Conservation (phyloP, 164 flowering plant genomes). For the Kingdonia uniflora region DNA sequence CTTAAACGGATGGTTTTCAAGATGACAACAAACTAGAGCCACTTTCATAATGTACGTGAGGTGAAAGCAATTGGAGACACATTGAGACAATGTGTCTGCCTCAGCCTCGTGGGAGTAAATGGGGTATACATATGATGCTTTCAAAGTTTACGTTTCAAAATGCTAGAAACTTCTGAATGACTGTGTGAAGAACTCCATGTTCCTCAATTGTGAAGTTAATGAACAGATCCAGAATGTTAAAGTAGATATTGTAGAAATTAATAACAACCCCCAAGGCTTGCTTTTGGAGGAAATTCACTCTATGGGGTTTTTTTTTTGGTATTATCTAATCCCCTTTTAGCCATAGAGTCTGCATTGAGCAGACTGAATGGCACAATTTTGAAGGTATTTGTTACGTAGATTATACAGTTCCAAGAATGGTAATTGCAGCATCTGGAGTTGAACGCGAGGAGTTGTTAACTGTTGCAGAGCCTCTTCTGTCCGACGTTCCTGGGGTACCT, state of each 20-base stretch:
- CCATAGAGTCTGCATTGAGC: conserved; percentile 57
- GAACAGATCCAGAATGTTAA: conserved; percentile 78
- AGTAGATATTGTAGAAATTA: conserved; percentile 51
- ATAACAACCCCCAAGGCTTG: conserved; percentile 73
- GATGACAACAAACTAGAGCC: conserved; percentile 67
- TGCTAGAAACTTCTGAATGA: conserved; percentile 87
- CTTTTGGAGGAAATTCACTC: conserved; percentile 86
- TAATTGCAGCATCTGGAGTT: conserved; percentile 89
- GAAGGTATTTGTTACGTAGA: conserved; percentile 76
- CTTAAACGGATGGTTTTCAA: conserved; percentile 91
- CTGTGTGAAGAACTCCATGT: conserved; percentile 75
- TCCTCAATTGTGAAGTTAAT: conserved; percentile 85
- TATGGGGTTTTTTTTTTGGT: conserved; percentile 80
- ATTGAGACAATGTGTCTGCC: conserved; percentile 51
- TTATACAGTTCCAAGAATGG: conserved; percentile 85
- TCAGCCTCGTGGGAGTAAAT: conserved; percentile 88
- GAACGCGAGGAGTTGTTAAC: conserved; percentile 71
- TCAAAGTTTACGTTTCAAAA: conserved; percentile 74
- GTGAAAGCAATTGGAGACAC: conserved; percentile 96
- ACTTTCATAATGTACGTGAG: conserved; percentile 74
- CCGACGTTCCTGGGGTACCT: conserved; percentile 65
- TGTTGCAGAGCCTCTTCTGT: conserved; percentile 73
- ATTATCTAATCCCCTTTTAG: conserved; percentile 64
- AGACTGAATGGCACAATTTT: conserved; percentile 42
- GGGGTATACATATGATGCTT: conserved; percentile 72